Conservation (phyloP, 2,329 filamentous ascomycete genomes). For the Penicillium oxalicum region DNA sequence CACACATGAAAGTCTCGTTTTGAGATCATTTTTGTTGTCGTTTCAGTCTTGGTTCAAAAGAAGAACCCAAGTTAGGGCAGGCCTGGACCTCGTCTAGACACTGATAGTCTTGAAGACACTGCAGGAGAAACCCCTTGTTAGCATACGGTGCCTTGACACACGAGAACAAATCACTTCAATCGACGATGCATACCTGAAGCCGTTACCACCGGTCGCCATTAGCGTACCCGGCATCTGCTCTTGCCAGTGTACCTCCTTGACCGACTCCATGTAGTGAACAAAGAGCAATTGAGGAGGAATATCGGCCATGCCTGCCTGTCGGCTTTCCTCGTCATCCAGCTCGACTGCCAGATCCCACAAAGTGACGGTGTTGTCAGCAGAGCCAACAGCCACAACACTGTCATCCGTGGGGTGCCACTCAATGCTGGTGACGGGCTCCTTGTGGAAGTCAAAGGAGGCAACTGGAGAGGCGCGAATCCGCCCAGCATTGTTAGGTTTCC, state of each 20-base stretch:
- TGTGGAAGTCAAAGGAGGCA: constrained; percentile 93
- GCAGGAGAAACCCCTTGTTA: constrained; percentile 5
- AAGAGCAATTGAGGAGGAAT: constrained; percentile 93
- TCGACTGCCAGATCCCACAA: constrained; percentile 97
- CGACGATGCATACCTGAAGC: constrained; percentile 56
- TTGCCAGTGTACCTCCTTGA: constrained; percentile 97
- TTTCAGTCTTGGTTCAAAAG: background rate
- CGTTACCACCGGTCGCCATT: constrained; percentile 81
- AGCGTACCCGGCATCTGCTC: constrained; percentile 86
- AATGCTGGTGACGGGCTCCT: constrained; percentile 89
- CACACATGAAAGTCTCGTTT: constrained; percentile 19
- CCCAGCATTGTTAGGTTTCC: constrained; percentile 63
- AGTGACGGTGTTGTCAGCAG: constrained; percentile 88
- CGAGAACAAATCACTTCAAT: background rate
- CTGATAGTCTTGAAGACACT: constrained; percentile 80
- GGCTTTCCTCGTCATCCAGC: constrained; percentile 93
- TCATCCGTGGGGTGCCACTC: constrained; percentile 98
- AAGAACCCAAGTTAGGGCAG: too few species aligned
- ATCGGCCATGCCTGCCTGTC: constrained; percentile 77
- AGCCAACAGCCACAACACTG: constrained; percentile 86
- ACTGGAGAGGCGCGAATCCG: constrained; percentile 65
- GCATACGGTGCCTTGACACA: constrained; percentile 12
- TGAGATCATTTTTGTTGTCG: too few species aligned
- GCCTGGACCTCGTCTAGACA: constrained; percentile 47
- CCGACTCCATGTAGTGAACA: constrained; percentile 90